A percentile compares a stretch with the other conserved stretches of the same genome.
Evolutionary conservation across 1,139 yeast species (phyloP).

Genomic region (Pneumocystis carinii): DNA sequence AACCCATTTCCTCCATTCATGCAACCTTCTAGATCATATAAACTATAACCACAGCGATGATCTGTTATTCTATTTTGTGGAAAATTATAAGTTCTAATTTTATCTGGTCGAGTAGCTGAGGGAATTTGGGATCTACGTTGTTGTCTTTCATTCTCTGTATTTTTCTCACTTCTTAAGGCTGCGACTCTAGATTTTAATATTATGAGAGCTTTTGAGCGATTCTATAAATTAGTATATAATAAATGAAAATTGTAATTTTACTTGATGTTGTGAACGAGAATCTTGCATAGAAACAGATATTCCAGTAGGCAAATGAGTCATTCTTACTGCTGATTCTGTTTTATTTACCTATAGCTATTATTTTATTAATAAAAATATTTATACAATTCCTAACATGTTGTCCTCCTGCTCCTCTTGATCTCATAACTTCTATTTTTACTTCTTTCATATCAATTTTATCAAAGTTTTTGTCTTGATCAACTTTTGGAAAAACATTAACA

Average conservation of each 20-base stretch:
- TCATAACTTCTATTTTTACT: slow-evolving; percentile 82
- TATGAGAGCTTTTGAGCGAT: slow-evolving; percentile 66
- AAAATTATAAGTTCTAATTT: slow-evolving; percentile 81
- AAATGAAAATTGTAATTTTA: slow-evolving; percentile 30
- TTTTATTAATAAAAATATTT: neutral
- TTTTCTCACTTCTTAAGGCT: slow-evolving; percentile 55
- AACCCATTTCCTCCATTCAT: slow-evolving; percentile 51
- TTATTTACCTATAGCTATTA: slow-evolving; percentile 38
- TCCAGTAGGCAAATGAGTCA: slow-evolving; percentile 87
- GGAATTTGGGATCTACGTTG: slow-evolving; percentile 72
- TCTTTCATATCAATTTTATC: slow-evolving; percentile 76
- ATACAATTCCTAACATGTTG: slow-evolving; percentile 51
- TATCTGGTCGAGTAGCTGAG: slow-evolving; percentile 80
- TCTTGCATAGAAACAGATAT: slow-evolving; percentile 83
- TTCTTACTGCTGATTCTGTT: slow-evolving; percentile 89
- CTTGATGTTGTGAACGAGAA: slow-evolving; percentile 86
- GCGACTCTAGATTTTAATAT: slow-evolving; percentile 73
- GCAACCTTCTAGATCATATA: slow-evolving; percentile 69
- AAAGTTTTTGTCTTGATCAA: slow-evolving; percentile 34
- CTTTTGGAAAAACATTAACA: slow-evolving; percentile 79
- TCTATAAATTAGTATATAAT: neutral
- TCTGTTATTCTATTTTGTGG: slow-evolving; percentile 90
- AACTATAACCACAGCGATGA: slow-evolving; percentile 68
- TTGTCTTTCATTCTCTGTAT: slow-evolving; percentile 47
- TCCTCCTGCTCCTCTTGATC: slow-evolving; percentile 96